Evolutionary conservation across 2,329 filamentous ascomycete species (phyloP).

Genomic region (Monosporascus sp.): DNA sequence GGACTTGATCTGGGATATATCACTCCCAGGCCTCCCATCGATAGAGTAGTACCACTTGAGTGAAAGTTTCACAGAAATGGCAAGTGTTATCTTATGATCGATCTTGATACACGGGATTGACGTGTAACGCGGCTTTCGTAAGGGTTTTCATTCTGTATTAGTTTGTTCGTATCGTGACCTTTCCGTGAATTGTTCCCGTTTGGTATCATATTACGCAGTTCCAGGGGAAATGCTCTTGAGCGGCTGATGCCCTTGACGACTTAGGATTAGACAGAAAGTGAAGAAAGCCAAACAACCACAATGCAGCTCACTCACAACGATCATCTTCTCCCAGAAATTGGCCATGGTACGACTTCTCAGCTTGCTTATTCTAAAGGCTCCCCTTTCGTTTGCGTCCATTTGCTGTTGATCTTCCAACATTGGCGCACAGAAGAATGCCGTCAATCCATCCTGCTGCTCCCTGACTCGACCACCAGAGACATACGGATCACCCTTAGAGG

Average conservation of each 20-base stretch:
- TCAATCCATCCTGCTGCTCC: neutral
- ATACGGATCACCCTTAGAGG: conserved; percentile 12
- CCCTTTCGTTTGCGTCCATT: neutral
- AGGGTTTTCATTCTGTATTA: neutral
- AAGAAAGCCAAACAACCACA: neutral
- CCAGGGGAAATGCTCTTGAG: neutral
- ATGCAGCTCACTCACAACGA: too few relatives aligned
- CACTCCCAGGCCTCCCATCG: neutral
- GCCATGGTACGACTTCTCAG: too few relatives aligned
- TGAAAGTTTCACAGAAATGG: neutral
- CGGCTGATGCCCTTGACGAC: neutral
- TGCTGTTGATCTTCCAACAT: neutral
- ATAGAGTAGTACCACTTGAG: neutral
- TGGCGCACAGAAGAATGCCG: conserved; percentile 1
- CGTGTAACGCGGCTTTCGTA: too few relatives aligned
- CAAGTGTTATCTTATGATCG: neutral
- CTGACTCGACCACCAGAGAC: neutral
- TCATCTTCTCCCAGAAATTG: too few relatives aligned
- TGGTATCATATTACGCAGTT: too few relatives aligned
- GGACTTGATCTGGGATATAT: neutral
- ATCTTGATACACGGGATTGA: neutral
- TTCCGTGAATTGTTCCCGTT: neutral
- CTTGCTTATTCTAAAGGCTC: too few relatives aligned
- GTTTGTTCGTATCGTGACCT: too few relatives aligned
- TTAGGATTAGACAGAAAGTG: neutral